phyloP scores from a whole-genome alignment of 345 rosid species.

The Corymbia maculata region DNA sequence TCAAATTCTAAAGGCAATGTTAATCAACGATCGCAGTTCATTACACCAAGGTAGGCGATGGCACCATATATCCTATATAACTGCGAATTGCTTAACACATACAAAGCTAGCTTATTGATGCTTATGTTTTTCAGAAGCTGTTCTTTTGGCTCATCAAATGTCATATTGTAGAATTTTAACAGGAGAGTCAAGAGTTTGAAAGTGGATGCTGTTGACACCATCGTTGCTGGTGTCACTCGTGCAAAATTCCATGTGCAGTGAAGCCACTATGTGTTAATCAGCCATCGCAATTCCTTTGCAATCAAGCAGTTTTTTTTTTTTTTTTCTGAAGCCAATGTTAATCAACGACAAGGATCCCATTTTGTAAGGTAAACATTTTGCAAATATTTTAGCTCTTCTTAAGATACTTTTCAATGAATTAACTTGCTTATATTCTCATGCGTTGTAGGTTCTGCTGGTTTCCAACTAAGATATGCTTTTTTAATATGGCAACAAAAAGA shows the following conservation, averaged over 20 bases:
- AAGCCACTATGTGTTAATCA: too few species aligned
- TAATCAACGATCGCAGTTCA: neutral
- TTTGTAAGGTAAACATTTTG: too few species aligned
- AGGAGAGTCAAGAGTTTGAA: slow-evolving; percentile 75
- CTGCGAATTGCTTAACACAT: neutral
- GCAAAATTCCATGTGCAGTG: too few species aligned
- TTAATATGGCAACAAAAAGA: neutral
- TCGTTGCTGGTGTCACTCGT: slow-evolving; percentile 62
- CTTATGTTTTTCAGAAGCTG: neutral
- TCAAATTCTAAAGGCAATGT: too few species aligned
- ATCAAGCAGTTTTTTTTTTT: too few species aligned
- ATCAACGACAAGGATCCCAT: too few species aligned
- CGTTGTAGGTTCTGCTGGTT: neutral
- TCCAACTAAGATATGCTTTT: neutral
- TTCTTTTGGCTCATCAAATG: neutral
- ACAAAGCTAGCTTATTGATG: neutral
- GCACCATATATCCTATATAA: neutral
- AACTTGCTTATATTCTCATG: neutral
- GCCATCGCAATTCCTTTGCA: too few species aligned
- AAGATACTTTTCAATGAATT: too few species aligned
- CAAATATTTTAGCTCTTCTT: too few species aligned
- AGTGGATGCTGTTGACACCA: slow-evolving; percentile 81
- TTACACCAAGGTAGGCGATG: slow-evolving; percentile 67
- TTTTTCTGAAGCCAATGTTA: too few species aligned
- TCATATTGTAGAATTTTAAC: slow-evolving; percentile 45